These are phyloP conservation scores for Tritrichomonas musculus DNA, from an alignment of 208 protist species.

Conservation along the genomic window DNA sequence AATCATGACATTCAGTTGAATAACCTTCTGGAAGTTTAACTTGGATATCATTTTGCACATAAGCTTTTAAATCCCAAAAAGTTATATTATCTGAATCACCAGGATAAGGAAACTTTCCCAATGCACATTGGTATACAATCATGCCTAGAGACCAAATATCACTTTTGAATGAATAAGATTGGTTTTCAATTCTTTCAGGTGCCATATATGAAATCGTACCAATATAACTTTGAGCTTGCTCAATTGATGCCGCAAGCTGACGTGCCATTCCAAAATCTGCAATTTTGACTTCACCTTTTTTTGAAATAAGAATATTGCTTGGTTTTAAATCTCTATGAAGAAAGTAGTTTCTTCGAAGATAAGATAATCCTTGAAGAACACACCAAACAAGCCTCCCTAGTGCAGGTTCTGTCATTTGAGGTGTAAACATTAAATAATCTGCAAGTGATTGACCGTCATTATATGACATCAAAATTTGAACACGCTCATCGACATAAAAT, in stretches of 20 bases:
- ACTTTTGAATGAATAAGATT: background rate
- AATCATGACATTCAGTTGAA: background rate
- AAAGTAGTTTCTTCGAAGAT: background rate
- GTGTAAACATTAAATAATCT: background rate
- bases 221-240: background rate
- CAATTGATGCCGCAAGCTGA: background rate
- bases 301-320: background rate
- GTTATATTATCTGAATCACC: background rate
- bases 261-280: conserved; percentile 29
- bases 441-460: background rate
- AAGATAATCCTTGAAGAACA: background rate
- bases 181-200: background rate
- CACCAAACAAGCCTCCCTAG: background rate
- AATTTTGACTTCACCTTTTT: conserved; percentile 1
- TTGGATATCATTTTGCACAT: background rate
- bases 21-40: background rate
- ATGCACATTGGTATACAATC: background rate
- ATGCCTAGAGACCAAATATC: conserved; percentile 30
- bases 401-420: background rate
- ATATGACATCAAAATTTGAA: background rate
- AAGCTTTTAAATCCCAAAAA: background rate
- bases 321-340: conserved; percentile 23
- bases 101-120: background rate
- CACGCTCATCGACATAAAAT: background rate
- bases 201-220: conserved; percentile 21